Percentiles rank a stretch among this genome's conserved stretches.
These are phyloP conservation scores for Chlorella sp. DNA, from an alignment of 139 green algal species.

Conservation along the genomic window DNA sequence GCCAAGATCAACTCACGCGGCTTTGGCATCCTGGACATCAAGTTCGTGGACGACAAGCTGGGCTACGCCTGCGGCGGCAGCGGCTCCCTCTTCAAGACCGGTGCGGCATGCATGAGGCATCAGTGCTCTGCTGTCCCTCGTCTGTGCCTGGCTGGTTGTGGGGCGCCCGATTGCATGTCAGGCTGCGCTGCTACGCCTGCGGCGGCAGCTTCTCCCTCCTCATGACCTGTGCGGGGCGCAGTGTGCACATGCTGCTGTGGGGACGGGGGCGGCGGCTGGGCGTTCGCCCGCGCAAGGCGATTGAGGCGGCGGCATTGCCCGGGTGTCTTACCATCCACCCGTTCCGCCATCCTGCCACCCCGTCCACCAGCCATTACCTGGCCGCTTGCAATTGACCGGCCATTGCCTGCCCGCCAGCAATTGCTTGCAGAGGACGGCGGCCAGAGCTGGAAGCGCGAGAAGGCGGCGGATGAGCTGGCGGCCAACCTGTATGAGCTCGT, in stretches of 20 bases:
- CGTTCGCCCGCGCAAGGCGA: background rate
- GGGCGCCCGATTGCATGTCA: no score
- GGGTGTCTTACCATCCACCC: background rate
- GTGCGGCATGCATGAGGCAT: no score
- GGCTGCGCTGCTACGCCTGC: no score
- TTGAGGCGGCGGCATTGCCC: background rate
- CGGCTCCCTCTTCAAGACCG: constrained; percentile 90
- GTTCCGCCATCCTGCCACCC: background rate
- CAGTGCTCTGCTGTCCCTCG: no score
- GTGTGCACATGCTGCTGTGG: background rate
- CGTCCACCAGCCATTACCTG: no score
- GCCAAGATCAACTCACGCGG: constrained; percentile 85
- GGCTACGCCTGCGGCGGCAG: constrained; percentile 93
- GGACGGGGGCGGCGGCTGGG: background rate
- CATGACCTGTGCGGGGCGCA: no score
- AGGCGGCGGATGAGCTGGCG: constrained; percentile 82
- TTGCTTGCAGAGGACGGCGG: constrained; percentile 83
- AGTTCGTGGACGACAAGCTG: constrained; percentile 65
- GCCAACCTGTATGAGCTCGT: constrained; percentile 98
- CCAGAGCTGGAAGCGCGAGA: constrained; percentile 93
- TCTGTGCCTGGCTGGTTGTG: no score
- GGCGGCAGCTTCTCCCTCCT: no score
- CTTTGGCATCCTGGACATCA: constrained; percentile 98
- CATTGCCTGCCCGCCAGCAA: no score
- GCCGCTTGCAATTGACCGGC: no score